These are phyloP conservation scores for Laburnicola sp. DNA, from an alignment of 2,329 filamentous ascomycete species.

Conservation along the genomic window DNA sequence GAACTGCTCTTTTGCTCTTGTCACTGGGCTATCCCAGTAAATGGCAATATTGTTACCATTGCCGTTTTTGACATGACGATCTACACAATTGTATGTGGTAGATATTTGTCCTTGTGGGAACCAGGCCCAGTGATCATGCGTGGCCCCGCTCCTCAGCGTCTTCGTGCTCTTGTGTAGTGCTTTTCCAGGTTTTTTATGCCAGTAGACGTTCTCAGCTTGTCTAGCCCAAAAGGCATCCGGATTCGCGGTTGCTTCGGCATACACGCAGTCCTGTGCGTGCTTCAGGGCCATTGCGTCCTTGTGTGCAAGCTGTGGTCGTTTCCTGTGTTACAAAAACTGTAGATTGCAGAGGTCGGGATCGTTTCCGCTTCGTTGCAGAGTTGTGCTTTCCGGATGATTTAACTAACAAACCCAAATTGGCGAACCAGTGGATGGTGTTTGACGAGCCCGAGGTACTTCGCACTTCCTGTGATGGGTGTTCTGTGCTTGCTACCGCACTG, in stretches of 20 bases:
- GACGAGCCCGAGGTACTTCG: too few species aligned
- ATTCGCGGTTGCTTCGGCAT: constrained; percentile 63
- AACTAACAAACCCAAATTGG: too few species aligned
- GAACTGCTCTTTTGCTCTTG: constrained; percentile 68
- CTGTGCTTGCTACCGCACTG: too few species aligned
- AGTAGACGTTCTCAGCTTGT: constrained; percentile 75
- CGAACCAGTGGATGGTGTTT: too few species aligned
- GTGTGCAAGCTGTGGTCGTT: too few species aligned
- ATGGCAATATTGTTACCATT: constrained; percentile 74
- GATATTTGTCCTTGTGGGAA: constrained; percentile 87
- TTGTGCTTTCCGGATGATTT: not conserved
- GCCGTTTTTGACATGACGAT: constrained; percentile 80
- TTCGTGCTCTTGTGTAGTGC: constrained; percentile 65
- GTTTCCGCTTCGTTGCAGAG: constrained; percentile 8
- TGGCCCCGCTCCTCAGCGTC: constrained; percentile 62
- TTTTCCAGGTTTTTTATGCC: constrained; percentile 74
- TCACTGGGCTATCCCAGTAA: constrained; percentile 86
- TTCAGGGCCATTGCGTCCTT: constrained; percentile 1
- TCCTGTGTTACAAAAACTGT: too few species aligned
- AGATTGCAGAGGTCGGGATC: too few species aligned
- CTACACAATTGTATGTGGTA: constrained; percentile 88
- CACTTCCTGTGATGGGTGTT: too few species aligned
- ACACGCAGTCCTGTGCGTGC: constrained; percentile 55
- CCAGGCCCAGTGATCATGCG: constrained; percentile 83
- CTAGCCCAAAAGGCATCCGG: constrained; percentile 74